Conservation (phyloP, 768 basidiomycete species). For the Amanita rimosa region DNA sequence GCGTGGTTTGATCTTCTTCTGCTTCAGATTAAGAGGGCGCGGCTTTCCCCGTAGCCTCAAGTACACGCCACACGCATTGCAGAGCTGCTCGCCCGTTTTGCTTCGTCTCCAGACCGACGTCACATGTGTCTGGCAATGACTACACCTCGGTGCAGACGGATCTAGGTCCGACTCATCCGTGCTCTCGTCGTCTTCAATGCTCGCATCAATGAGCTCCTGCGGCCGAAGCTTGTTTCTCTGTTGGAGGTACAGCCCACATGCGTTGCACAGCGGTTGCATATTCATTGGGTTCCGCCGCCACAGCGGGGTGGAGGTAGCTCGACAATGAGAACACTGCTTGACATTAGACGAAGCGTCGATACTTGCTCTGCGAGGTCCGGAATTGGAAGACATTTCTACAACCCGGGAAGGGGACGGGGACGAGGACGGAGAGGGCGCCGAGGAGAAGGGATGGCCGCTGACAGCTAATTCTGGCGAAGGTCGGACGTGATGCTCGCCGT, state of each 20-base stretch:
- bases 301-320: constrained; percentile 34
- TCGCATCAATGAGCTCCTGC: constrained; percentile 38
- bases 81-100: constrained; percentile 37
- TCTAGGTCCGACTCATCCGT: constrained; percentile 28
- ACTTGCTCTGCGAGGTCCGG: constrained; percentile 17
- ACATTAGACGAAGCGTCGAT: constrained; percentile 18
- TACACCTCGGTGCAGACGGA: constrained; percentile 33
- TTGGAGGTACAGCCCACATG: constrained; percentile 35
- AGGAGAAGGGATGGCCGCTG: constrained; percentile 20
- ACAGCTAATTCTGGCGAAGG: constrained; percentile 12
- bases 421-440: constrained; percentile 22
- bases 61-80: constrained; percentile 43
- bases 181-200: constrained; percentile 27
- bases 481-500: constrained; percentile 9
- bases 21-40: constrained; percentile 31
- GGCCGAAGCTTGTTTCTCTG: constrained; percentile 35
- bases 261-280: constrained; percentile 34
- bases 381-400: constrained; percentile 11
- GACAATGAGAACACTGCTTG: constrained; percentile 36
- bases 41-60: constrained; percentile 33
- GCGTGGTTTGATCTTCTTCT: constrained; percentile 37
- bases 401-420: constrained; percentile 11
- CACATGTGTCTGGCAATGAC: constrained; percentile 36
- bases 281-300: constrained; percentile 36
- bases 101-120: constrained; percentile 41